Evolutionary conservation across 2,329 filamentous ascomycete species (phyloP), one percentile per base, ranked within the genome.

Genomic region (Trichophyton rubrum): DNA sequence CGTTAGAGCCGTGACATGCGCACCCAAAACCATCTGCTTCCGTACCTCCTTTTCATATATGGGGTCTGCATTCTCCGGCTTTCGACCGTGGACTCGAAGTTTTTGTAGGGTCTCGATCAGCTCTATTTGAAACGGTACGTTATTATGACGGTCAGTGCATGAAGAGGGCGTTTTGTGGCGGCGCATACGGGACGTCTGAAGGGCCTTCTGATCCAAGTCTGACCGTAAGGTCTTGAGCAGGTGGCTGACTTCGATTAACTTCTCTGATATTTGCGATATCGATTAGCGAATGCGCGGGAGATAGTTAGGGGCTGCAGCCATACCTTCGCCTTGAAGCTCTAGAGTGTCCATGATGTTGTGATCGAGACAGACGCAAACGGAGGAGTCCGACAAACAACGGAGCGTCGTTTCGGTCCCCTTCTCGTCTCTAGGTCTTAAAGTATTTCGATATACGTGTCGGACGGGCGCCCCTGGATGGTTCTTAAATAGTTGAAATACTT

Each of bases 1-100:
- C 33, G 41, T 40, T 59, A 62, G 40, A 64, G 47, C 24, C 6
- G 41, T 40, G 47, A 24, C 41, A 17, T 38, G 1, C 33, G 17
- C 20, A n/a, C 27, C 13, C 45, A 40, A 11, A 9, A 38, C 27
- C 27, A 13, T 3, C 27, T 13, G 2, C 1, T 47, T 4, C 65
- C 78, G 65, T 79, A 88, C 90, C 73, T 86, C 78, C 72, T 83
- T 81, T n/a, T 87, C 87, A 73, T 93, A 96, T 61, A 97, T 92
- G 0, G 89, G 87, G 61, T 87, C 87, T 30, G 90, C 85, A 73
- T 89, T 80, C 33, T 76, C 77, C 6, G 86, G 83, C 67, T 87
- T 85, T 62, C 90, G 85, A 5, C 90, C 87, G 68, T 88, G 82
- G 35, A 91, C 78, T 73, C 96, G 96, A 56, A 96, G 78, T 66